Base-by-base conservation (phyloP, 352 stramenopile species). In the Globisporangium camurandrum region DNA sequence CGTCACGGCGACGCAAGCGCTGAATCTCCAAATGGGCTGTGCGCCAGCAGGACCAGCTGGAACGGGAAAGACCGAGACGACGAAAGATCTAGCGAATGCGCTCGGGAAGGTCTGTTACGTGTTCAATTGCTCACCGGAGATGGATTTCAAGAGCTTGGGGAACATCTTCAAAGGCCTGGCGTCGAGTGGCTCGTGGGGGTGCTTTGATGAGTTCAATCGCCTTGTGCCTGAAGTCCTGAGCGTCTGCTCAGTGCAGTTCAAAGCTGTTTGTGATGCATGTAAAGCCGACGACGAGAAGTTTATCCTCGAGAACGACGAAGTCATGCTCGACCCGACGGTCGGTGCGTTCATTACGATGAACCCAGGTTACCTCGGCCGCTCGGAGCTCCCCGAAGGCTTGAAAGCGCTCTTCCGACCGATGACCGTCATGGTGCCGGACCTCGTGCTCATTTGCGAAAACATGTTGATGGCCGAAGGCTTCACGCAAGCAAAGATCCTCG, bases 281-380 rank as follows among this genome's bases (percentile, higher is more conserved):
- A 97, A 97, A 61, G 90, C 88, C n/a, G 86, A 97, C 51, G 73
- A 93, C 31, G 84, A 93, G 46, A 81, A 71, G 23, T 97, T 98
- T 61, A 85, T 96, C n/a, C 75, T 98, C 23, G 92, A 98, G 56
- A 95, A 95, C 36, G 90, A 97, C 49, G 85, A 95, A 43, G 86
- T 98, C 14, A 82, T 69, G 48, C 62, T 98, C 4, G 91, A 98
- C 60, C 87, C 89, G 7, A 92, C 84, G 0, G 95, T 95, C 44
- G 94, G 94, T 31, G 93, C 88, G 8, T 98, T 97, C 61, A 98
- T 98, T 56, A 98, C 94, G 16, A 98, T 98, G 94, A 98, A 98
- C 61, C 94, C 94, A 3, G 94, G 93, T 14, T 98, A 98, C 61
- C 66, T 98, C 20, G 93, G 93, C 37, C 87, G 93, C 16, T 96